Evolutionary conservation across 495 filamentous ascomycete species (phyloP).

Genomic region (Apodospora peruviana): DNA sequence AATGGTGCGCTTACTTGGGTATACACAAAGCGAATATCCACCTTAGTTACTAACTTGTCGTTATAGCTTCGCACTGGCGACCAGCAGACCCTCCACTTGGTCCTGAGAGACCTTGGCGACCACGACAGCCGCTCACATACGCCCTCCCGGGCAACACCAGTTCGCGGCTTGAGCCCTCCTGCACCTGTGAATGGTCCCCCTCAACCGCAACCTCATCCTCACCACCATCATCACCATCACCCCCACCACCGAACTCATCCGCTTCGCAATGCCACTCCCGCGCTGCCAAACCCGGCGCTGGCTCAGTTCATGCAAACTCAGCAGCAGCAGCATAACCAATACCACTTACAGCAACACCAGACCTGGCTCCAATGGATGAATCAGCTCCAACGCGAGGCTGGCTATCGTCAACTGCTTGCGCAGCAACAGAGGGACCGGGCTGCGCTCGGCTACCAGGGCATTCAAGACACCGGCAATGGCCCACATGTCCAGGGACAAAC

Average conservation of each 20-base stretch:
- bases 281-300: conserved; percentile 4
- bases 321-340: conserved; percentile 9
- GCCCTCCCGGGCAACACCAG: conserved; percentile 1
- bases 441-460: conserved; percentile 10
- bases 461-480: conserved; percentile 4
- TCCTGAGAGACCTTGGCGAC: conserved; percentile 40
- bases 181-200: background rate
- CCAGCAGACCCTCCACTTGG: conserved; percentile 58
- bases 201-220: background rate
- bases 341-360: conserved; percentile 12
- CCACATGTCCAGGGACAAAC: conserved; percentile 1
- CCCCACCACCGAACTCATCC: conserved; percentile 3
- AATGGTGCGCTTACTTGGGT: conserved; percentile 41
- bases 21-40: background rate
- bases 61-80: conserved; percentile 40
- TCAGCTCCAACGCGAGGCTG: conserved; percentile 22
- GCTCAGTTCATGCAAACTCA: conserved; percentile 9
- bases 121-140: conserved; percentile 17
- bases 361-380: conserved; percentile 21
- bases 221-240: background rate
- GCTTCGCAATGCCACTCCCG: conserved; percentile 2
- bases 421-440: conserved; percentile 23
- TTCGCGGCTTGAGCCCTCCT: conserved; percentile 10
- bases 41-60: background rate
- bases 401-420: conserved; percentile 11